Conservation (phyloP, 1,139 yeast species). For the Yamadazyma pseudoaaseri region DNA sequence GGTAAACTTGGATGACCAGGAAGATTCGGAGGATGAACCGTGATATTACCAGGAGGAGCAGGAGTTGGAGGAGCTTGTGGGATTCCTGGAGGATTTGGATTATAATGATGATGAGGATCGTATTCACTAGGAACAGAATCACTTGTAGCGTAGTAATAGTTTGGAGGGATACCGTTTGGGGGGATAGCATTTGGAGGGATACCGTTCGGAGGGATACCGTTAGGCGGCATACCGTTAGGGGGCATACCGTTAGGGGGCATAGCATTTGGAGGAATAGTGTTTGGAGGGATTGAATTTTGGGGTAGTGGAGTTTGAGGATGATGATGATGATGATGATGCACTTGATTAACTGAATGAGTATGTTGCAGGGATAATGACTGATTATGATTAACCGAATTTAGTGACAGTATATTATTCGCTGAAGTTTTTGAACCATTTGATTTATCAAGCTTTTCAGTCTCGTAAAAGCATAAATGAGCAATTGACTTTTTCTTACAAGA, state of each 20-base stretch:
- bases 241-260: neutral
- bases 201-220: neutral
- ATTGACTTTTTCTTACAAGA: slow-evolving; percentile 72
- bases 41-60: neutral
- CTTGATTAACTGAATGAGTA: neutral
- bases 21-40: neutral
- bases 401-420: neutral
- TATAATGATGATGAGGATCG: too few species aligned
- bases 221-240: neutral
- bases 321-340: too few species aligned
- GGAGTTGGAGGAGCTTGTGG: neutral
- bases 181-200: neutral
- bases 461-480: slow-evolving; percentile 69
- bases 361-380: too few species aligned
- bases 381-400: neutral
- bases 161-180: neutral
- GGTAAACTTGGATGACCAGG: neutral
- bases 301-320: too few species aligned
- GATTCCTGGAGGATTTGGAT: neutral
- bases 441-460: slow-evolving; percentile 28
- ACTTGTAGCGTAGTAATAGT: too few species aligned
- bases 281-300: too few species aligned
- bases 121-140: neutral
- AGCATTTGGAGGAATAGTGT: neutral
- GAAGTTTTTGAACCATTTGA: too few species aligned